phyloP scores from a whole-genome alignment of 371 early-diverging fungal species.

The Mortierella sp. region DNA sequence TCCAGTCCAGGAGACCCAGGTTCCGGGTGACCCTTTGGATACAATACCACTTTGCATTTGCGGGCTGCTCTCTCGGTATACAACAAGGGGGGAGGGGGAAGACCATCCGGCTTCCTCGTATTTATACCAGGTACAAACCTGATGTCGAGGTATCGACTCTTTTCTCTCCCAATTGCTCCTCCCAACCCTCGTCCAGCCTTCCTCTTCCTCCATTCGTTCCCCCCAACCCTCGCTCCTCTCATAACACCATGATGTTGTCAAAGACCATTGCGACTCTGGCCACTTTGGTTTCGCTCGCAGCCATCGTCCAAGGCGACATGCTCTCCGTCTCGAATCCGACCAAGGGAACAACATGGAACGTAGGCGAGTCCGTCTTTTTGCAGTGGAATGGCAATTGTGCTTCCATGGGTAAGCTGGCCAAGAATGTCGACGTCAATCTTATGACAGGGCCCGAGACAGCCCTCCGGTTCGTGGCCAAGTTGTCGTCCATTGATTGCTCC shows the following conservation, averaged over 20 bases:
- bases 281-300: constrained; percentile 14
- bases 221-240: too few species aligned
- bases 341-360: constrained; percentile 38
- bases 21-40: too few species aligned
- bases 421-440: constrained; percentile 34
- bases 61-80: too few species aligned
- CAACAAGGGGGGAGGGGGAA: too few species aligned
- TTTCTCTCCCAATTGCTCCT: too few species aligned
- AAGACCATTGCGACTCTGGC: constrained; percentile 26
- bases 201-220: too few species aligned
- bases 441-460: constrained; percentile 38
- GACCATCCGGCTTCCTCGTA: too few species aligned
- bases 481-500: constrained; percentile 45
- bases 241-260: constrained; percentile 26
- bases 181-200: too few species aligned
- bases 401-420: constrained; percentile 31
- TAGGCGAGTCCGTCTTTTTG: constrained; percentile 36
- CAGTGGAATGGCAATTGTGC: constrained; percentile 49
- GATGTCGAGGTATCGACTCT: too few species aligned
- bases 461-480: constrained; percentile 35
- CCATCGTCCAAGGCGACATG: constrained; percentile 27
- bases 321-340: constrained; percentile 46
- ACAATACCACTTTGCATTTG: too few species aligned
- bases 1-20: too few species aligned
- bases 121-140: too few species aligned